A percentile compares a stretch with the other conserved stretches of the same genome.
phyloP scores from a whole-genome alignment of 768 basidiomycete genomes.

The Coprinopsis cinerea region DNA sequence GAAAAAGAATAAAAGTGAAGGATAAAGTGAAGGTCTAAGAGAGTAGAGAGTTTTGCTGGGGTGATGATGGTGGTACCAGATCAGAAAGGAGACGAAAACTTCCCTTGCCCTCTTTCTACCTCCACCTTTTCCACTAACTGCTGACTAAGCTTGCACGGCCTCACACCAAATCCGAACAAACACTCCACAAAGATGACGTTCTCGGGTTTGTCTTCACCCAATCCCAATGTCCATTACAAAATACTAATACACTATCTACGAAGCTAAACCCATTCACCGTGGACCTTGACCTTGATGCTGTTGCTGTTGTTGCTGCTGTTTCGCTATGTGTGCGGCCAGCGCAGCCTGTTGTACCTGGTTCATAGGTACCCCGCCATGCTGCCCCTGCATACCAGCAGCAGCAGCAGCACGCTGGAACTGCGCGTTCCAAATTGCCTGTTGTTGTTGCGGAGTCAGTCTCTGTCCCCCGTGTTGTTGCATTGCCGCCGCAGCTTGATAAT shows the following conservation, averaged over 20 bases:
- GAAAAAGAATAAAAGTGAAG: conserved; percentile 12
- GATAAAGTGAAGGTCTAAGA: conserved; percentile 3
- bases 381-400: neutral
- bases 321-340: neutral
- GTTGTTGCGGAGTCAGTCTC: neutral
- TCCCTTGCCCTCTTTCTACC: too few relatives aligned
- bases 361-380: neutral
- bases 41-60: neutral
- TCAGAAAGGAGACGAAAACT: neutral
- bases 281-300: too few relatives aligned
- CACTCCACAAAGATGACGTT: too few relatives aligned
- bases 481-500: neutral
- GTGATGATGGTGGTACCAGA: conserved; percentile 6
- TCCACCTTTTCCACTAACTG: neutral
- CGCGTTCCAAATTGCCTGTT: neutral
- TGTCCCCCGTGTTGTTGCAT: conserved; percentile 2
- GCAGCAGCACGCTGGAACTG: neutral
- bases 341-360: conserved; percentile 3
- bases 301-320: conserved; percentile 1
- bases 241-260: too few relatives aligned
- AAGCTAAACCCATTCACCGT: too few relatives aligned
- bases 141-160: neutral
- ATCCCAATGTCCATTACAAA: too few relatives aligned
- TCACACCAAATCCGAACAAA: neutral
- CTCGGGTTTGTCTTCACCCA: too few relatives aligned